Percentiles rank a stretch among this genome's conserved stretches.
phyloP scores from a whole-genome alignment of 1,284 basidiomycete genomes.

The Malassezia arunalokei region DNA sequence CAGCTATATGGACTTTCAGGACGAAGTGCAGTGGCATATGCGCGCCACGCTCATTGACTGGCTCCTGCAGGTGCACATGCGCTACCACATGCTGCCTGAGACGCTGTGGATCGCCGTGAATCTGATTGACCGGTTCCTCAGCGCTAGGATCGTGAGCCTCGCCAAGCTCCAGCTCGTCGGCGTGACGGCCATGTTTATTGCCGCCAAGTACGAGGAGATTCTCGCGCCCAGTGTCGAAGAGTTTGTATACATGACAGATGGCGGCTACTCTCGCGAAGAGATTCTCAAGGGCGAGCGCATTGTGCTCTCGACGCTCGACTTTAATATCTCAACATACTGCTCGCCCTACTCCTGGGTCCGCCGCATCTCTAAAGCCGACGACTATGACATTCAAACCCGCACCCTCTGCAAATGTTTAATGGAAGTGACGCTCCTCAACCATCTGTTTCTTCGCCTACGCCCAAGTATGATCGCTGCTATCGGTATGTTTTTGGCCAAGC shows the following conservation, averaged over 20 bases:
- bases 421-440: slow-evolving; percentile 84
- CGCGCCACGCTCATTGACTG: slow-evolving; percentile 49
- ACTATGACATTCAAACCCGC: slow-evolving; percentile 91
- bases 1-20: slow-evolving; percentile 86
- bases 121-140: slow-evolving; percentile 57
- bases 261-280: slow-evolving; percentile 71
- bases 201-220: slow-evolving; percentile 53
- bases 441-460: slow-evolving; percentile 84
- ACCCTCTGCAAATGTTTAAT: slow-evolving; percentile 89
- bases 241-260: slow-evolving; percentile 63
- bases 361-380: slow-evolving; percentile 87
- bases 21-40: slow-evolving; percentile 74
- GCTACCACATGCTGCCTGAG: slow-evolving; percentile 58
- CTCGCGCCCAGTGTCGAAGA: slow-evolving; percentile 44
- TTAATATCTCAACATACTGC: slow-evolving; percentile 91
- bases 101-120: slow-evolving; percentile 61
- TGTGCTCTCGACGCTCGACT: slow-evolving; percentile 69
- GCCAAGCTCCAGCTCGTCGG: slow-evolving; percentile 58
- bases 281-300: slow-evolving; percentile 95
- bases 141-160: slow-evolving; percentile 54
- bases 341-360: slow-evolving; percentile 99
- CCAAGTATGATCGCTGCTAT: slow-evolving; percentile 91
- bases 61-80: slow-evolving; percentile 56
- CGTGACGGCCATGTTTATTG: slow-evolving; percentile 58
- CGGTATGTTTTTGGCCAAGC: slow-evolving; percentile 61